Base-by-base conservation (phyloP, 805 yeast species). In the Scheffersomyces amazonensis region DNA sequence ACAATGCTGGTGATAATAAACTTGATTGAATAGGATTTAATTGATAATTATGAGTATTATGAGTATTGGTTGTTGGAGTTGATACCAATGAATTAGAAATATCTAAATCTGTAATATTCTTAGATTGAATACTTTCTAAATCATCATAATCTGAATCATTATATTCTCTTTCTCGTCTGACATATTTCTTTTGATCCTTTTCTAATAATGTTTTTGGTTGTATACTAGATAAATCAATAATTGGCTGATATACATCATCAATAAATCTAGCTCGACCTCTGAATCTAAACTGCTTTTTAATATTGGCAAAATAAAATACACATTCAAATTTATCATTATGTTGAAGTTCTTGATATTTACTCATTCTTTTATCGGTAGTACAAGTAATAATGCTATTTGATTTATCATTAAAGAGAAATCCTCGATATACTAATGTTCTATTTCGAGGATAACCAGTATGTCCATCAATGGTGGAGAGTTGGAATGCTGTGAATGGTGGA, bases 381-480 rank as follows among this genome's bases (percentile, higher is more conserved):
- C 83, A 79, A 1, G 86, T 72, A 36, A 87, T 57, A 10, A 83
- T 76, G 51, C 84, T 87, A 18, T 83, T 81, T 40, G 75, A 69
- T 44, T 72, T 73, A 53, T 85, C 87, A 52, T 78, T 71, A 54
- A 87, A 87, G 35, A 87, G 63, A 59, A 85, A 87, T 7, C 89
- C 93, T 34, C 95, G 71, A 47, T 69, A 77, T 4, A 86, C 78
- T 42, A 87, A 76, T 0, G 93, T 82, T 47, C 95, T 64, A 34
- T 79, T 82, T 36, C 69, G 72, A 3, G 96, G 95, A 34, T 52
- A 64, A 13, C 77, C 74, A n/a, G 45, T 19, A 9, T 8, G 5
- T 10, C 58, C 47, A 48, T 78, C 85, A 24, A 84, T 76, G 4
- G 90, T 85, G 34, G 87, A 80, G 38, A 86, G 73, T 45, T 83